Base-by-base conservation (phyloP, 441 rosid genomes). In the Gossypium trilobum region DNA sequence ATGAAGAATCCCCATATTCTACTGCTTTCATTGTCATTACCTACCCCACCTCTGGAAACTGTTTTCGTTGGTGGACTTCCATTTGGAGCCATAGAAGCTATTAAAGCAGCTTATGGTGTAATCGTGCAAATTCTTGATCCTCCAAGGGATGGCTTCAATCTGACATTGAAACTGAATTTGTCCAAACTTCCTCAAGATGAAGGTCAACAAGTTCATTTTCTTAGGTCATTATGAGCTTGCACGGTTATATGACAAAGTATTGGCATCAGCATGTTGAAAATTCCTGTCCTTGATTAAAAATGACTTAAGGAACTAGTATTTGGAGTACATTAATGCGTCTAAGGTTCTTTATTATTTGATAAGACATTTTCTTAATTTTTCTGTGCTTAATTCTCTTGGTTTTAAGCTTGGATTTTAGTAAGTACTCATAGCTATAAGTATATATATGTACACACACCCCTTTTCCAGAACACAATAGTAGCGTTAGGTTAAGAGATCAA, bases 101-200 rank as follows among this genome's bases (percentile, higher is more conserved):
- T 91, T 69, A 91, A 95, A 84, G 84, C 90, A 20, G 74, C 95
- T 2, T 95, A 92, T 62, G 95, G 90, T 27, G 84, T 76, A 0
- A 83, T 80, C 23, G 90, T 92, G 56, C 98, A 92, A 78, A 92
- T 92, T 66, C 93, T 95, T 68, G 98, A 95, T 82, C 98, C 98
- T 75, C 99, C 98, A 10, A 87, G 91, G 75, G 97, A 95, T 82
- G 99, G 98, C 76, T 92, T 85, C 79, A 91, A 89, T 81, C 87
- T 95, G 75, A 95, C 98, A 17, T 63, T 95, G 82, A 95, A 91
- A 79, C 85, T 95, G 68, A 92, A 92, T 71, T 86, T 95, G 69
- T 85, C 87, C 3, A 92, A 95, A 84, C 83, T 92, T 77, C 97
- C 92, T 75, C 84, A 83, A 1, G 82, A 88, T 81, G 97, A 95